Evolutionary conservation across 1,139 yeast genomes (phyloP).

Genomic region (Pichia terricola): DNA sequence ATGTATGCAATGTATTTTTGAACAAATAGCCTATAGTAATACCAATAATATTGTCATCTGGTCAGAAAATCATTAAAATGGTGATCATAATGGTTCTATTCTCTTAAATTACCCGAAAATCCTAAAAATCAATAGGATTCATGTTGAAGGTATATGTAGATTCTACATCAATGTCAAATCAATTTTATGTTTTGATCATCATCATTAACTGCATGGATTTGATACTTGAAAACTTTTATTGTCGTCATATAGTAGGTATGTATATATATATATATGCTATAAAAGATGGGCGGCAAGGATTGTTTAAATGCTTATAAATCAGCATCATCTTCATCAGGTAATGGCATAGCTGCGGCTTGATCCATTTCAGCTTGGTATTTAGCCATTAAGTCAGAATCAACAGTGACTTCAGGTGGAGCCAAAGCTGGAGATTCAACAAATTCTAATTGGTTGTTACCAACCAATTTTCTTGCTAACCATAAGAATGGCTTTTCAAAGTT

Average conservation of each 20-base stretch:
- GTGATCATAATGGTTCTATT: no score
- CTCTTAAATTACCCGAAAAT: no score
- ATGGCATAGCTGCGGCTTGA: conserved; percentile 98
- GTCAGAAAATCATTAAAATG: no score
- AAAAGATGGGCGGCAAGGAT: neutral
- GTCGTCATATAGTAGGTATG: neutral
- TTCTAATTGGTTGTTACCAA: conserved; percentile 96
- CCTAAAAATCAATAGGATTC: no score
- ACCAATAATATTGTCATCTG: no score
- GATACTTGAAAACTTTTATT: neutral
- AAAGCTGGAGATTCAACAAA: conserved; percentile 98
- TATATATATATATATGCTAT: neutral
- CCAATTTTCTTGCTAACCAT: conserved; percentile 99
- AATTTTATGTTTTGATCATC: no score
- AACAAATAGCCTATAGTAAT: no score
- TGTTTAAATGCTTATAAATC: conserved; percentile 50
- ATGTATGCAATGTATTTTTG: no score
- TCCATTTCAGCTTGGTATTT: conserved; percentile 99
- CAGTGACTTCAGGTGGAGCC: conserved; percentile 99
- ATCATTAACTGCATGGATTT: no score
- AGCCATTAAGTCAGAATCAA: conserved; percentile 92
- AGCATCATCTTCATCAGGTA: conserved; percentile 99
- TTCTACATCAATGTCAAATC: no score
- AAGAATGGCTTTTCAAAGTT: conserved; percentile 99
- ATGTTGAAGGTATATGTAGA: no score